Evolutionary conservation across 371 early-diverging fungal genomes (phyloP), one percentile per base, ranked within the genome.

Genomic region (Rhizopus stolonifer): DNA sequence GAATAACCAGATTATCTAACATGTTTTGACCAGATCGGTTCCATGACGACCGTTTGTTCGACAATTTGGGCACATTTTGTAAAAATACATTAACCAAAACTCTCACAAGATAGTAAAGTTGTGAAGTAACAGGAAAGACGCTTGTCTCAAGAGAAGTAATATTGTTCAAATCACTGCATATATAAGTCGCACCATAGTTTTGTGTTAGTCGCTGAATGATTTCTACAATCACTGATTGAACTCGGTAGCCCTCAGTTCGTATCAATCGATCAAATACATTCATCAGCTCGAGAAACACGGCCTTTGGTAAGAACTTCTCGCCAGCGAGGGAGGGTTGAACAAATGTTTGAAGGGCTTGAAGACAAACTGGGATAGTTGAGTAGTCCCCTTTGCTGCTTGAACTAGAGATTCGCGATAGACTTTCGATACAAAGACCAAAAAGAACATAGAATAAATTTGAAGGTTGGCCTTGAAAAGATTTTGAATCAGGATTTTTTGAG

Each of bases 351-450:
- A 80, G 52, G 0, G 76, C 65, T 9, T 58, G 56, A 8, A 78
- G 54, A 56, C 74, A 79, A 18, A 75, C 69, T 0, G 60, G 57
- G 45, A 77, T 63, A 2, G 70, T 62, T 0, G 67, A 45, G 4
- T 65, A 59, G 24, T 72, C 70, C 5, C 63, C 54, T 8, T 60
- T 67, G 18, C 61, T 62, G 22, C 74, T 74, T 4, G 68, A 61
- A 39, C 70, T 69, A 0, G 72, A 71, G 0, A 70, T 68, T 17
- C 74, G 69, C 0, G 86, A 79, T n/a, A 83, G 52, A 24, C 74
- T 74, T 59, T 86, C 86, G 22, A 86, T 72, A 45, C 86, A 85
- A 1, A 89, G 60, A 17, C 89, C 88, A 58, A 81, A 77, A 3
- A 89, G 51, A 23, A 85, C 69, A 52, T 66, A 80, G 43, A 85